Evolutionary conservation across 345 rosid genomes (phyloP).

Genomic region (Lenwebbia sp.): DNA sequence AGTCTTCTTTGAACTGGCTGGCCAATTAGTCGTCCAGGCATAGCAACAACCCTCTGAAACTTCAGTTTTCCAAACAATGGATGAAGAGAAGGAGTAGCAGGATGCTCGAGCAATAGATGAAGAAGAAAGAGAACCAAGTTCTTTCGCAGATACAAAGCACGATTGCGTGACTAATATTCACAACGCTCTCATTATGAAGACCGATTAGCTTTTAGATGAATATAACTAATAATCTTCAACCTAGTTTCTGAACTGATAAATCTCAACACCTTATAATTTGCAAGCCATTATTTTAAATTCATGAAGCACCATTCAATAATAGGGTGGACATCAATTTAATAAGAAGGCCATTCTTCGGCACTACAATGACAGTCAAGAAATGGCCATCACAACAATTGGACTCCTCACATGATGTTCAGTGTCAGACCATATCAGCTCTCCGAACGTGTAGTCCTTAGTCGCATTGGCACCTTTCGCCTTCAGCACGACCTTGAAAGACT

Average conservation of each 20-base stretch:
- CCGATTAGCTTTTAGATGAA: neutral
- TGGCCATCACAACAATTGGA: neutral
- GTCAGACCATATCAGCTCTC: neutral
- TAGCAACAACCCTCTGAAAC: neutral
- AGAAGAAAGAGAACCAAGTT: neutral
- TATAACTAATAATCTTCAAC: neutral
- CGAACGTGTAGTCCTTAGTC: neutral
- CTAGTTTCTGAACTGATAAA: neutral
- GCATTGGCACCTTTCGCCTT: neutral
- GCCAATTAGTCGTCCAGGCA: neutral
- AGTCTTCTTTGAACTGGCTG: neutral
- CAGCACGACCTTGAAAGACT: constrained; percentile 27
- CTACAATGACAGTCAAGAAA: neutral
- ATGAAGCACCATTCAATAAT: neutral
- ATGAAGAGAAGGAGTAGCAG: neutral
- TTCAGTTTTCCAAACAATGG: neutral
- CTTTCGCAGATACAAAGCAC: neutral
- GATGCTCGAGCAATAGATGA: neutral
- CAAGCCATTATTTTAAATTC: neutral
- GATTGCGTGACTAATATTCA: neutral
- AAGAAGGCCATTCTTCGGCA: neutral
- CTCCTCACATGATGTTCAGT: constrained; percentile 8
- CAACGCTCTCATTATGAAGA: neutral
- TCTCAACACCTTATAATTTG: neutral
- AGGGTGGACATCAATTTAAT: neutral